Base-by-base conservation (phyloP, 805 yeast species). In the Saccharomyces jurei region DNA sequence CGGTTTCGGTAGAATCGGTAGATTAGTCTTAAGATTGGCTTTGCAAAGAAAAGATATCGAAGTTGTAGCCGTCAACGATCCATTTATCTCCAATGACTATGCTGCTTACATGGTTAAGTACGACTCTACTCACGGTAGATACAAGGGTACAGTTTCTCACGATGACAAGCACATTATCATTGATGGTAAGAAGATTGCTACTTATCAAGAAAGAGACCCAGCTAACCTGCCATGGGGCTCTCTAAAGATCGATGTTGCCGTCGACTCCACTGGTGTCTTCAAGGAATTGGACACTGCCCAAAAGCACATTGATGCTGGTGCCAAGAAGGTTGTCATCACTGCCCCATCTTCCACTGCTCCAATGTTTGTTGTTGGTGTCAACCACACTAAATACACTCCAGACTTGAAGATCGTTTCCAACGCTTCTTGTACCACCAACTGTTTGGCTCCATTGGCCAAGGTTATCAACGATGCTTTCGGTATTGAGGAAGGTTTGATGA, bases 21-120 rank as follows among this genome's bases (percentile, higher is more conserved):
- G 96, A 77, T 81, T 88, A 66, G 96, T 84, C 61, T 77, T 89
- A 67, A 85, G 96, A 80, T 80, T 87, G 71, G 95, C 95, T 60
- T 76, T 88, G 62, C 62, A 73, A 58, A 82, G 89, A 81, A 73
- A 77, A 56, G 90, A 85, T 76, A 84, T 89, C 69, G 81, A 86
- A 67, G 86, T 89, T 61, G 88, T 87, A 61, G 95, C 95, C 63
- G 78, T 89, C 81, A 89, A 89, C 75, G 94, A 89, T 75, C 96
- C 96, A 60, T 89, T 87, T 81, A 89, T 89, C 68, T 82, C 83
- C 59, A 81, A 94, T 58, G 96, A 89, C 64, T 89, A 89, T 76
- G 96, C 96, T 69, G 87, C 96, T 61, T 89, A 89, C 82, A 83
- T 89, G 89, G 88, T 89, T 87, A 89, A 89, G 81, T 89, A 88